Conservation (phyloP, 139 green algal species). For the Trebouxia sp. region DNA sequence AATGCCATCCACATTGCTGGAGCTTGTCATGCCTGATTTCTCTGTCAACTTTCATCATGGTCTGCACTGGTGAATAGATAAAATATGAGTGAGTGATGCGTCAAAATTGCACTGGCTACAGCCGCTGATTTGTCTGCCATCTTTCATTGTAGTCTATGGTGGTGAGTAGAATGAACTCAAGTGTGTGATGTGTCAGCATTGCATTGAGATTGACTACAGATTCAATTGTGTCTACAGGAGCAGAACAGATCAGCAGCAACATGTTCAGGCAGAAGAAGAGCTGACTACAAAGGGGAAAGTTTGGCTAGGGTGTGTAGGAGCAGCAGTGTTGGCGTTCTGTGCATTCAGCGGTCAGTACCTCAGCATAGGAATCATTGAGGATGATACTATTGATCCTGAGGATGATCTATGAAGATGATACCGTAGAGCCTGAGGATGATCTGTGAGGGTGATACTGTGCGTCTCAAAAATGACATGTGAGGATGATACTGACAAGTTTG, state of each 20-base stretch:
- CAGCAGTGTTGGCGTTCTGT: slow-evolving; percentile 46
- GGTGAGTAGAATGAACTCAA: no score
- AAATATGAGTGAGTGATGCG: no score
- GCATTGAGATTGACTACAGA: not conserved
- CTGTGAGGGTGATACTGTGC: not conserved
- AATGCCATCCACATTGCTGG: no score
- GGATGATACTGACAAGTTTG: not conserved
- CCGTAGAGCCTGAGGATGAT: not conserved
- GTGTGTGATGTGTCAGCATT: no score
- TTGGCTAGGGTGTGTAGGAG: slow-evolving; percentile 54
- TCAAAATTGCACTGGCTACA: no score
- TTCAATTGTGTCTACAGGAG: not conserved
- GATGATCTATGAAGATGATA: not conserved
- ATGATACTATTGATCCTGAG: slow-evolving; percentile 19
- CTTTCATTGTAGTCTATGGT: no score
- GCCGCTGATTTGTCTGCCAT: no score
- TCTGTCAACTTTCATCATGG: no score
- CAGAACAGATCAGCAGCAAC: slow-evolving; percentile 35
- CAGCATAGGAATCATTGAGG: slow-evolving; percentile 13
- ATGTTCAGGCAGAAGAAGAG: slow-evolving; percentile 45
- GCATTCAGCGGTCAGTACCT: slow-evolving; percentile 61
- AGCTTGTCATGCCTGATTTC: no score
- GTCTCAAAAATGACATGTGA: not conserved
- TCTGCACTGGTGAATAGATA: no score
- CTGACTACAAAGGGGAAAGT: slow-evolving; percentile 48